Percentiles rank a stretch among this genome's conserved stretches.
Conservation (phyloP, 2,329 filamentous ascomycete genomes). For the Alternaria novae-zelandiae region DNA sequence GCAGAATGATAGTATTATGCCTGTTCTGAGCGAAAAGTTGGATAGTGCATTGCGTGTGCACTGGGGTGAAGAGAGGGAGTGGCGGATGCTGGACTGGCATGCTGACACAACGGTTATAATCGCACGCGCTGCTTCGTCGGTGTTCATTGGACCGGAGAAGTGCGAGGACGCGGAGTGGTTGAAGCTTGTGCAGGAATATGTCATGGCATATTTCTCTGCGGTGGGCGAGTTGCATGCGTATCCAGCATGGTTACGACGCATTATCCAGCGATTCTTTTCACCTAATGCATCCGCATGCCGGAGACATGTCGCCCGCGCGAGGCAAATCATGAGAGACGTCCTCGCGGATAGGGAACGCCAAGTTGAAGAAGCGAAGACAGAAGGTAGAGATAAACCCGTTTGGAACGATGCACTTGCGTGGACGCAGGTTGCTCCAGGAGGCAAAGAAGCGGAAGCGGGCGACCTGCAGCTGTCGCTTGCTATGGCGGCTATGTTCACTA, state of each 20-base stretch:
- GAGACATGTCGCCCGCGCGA: background rate
- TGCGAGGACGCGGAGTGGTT: background rate
- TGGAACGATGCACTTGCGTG: background rate
- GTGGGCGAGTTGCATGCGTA: background rate
- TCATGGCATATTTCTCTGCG: background rate
- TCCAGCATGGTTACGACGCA: background rate
- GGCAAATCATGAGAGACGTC: background rate
- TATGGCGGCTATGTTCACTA: background rate
- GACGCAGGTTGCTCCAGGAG: background rate
- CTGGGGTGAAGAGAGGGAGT: background rate
- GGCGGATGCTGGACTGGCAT: background rate
- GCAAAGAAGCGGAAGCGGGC: background rate
- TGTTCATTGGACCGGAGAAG: background rate
- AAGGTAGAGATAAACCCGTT: background rate
- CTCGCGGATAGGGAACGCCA: background rate
- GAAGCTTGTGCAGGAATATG: background rate
- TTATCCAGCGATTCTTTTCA: background rate
- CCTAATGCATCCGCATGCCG: background rate
- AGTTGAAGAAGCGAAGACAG: background rate
- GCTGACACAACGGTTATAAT: background rate
- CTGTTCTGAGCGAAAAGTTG: background rate
- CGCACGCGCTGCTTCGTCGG: background rate
- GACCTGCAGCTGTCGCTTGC: background rate
- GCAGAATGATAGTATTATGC: background rate
- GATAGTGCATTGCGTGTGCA: background rate